Base-by-base conservation (phyloP, 2,329 filamentous ascomycete species). In the Aaosphaeria arxii region DNA sequence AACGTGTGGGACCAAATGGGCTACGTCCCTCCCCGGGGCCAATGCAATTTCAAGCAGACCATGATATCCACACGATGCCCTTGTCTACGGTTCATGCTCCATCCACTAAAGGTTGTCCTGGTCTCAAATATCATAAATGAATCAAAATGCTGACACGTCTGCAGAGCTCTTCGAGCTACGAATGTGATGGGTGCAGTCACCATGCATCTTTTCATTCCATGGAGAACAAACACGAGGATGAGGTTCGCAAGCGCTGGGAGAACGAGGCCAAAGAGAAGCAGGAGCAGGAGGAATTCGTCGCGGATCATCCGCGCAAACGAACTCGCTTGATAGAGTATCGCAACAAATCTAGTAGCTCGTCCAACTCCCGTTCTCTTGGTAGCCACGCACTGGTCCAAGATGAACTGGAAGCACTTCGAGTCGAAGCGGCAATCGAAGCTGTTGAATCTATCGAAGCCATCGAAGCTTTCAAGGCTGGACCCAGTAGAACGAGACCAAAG, bases 31-130 rank as follows among this genome's bases (percentile, higher is more conserved):
- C 77, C 78, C 5, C 74, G 74, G 36, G 78, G 78, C 30, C 69
- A 69, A 45, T 81, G 78, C 63, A 77, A 77, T 44, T 72, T 72
- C 67, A 79, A 77, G 53, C 63, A 67, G 2, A 73, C 71, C 28
- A 58, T 79, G 11, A 61, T 80, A 31, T 71, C 69, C 2, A 59
- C 73, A 2, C 72, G 65, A 44, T 82, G 79, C 54, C 70, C 78
- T 4, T 82, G 79, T 58, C 63, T 79, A 39, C 71, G 79, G 13
- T 82, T 81, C 67, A 82, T 82, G 79, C 62, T 80, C 5, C 79
- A 81, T 62, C 79, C 79, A 0, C 67, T 81, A 40, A 80, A 82
- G 66, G 78, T 74, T 58, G 56, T 30, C n/a, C 9, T 31, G 31
- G 7, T 30, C 7, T 39, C 28, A 40, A 30, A 11, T 3, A 9